Evolutionary conservation across 345 rosid genomes (phyloP), one percentile per base, ranked within the genome.

Genomic region (Camelina laxa): DNA sequence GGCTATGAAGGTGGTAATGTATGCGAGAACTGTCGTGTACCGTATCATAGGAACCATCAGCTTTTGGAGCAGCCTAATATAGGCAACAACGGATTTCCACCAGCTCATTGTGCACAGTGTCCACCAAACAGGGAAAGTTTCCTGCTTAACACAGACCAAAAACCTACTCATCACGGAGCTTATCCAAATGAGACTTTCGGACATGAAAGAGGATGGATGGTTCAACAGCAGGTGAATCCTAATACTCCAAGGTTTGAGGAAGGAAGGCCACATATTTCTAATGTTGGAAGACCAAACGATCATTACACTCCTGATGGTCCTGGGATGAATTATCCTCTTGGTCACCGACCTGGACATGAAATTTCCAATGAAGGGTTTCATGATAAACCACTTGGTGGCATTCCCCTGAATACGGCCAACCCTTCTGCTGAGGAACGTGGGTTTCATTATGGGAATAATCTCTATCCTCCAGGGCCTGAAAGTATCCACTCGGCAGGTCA

Each of bases 191-290:
- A 90, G 65, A 57, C 89, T 71, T 82, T 74, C 6, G 65, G 78
- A 73, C 89, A 84, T 67, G 98, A 92, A 67, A 88, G 91, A 77
- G 96, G 97, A 63, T 84, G 96, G 96, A 54, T 80, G 78, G 76
- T 79, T 75, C 93, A 77, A 79, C 90, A 86, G 67, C 97, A 83
- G 76, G 72, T 82, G 79, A 85, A 78, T 65, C 82, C 90, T 51
- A 84, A 74, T 57, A 81, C 95, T 42, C 59, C 57, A 15, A 80
- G 73, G 38, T 76, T 77, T 76, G 96, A 91, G 71, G 96, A 89
- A 70, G 83, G 74, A 36, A 90, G 95, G 87, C 64, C 81, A 69
- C 86, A 82, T 72, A 27, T 72, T 38, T 70, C 86, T 67, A 91
- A 84, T 59, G 81, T 85, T 78, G 89, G 86, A 84, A 85, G 97